These are phyloP conservation scores for Hymenoscyphus infarciens DNA, from an alignment of 2,329 filamentous ascomycete species.

Conservation along the genomic window DNA sequence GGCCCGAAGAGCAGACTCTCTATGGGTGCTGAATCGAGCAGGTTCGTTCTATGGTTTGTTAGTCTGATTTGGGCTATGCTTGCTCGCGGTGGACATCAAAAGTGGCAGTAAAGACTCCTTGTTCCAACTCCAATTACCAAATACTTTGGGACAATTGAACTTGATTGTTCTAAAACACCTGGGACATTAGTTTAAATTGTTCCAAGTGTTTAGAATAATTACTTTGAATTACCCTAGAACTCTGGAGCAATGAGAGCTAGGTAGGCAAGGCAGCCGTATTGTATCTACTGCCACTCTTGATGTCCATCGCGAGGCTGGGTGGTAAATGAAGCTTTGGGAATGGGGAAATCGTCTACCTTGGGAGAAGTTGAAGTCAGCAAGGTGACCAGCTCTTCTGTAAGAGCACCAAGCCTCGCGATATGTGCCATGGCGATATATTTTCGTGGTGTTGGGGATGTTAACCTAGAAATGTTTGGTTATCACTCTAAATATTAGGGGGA, in stretches of 20 bases:
- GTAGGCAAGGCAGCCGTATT: too few species aligned
- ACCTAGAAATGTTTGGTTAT: neutral
- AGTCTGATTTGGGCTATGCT: neutral
- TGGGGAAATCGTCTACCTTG: slow-evolving; percentile 43
- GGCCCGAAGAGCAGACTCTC: slow-evolving; percentile 48
- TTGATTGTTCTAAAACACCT: too few species aligned
- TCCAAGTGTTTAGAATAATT: too few species aligned
- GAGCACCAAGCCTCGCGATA: slow-evolving; percentile 57
- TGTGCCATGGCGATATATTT: slow-evolving; percentile 59
- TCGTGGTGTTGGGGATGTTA: neutral
- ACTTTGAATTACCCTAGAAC: too few species aligned
- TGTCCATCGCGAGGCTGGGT: too few species aligned
- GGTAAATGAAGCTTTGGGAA: neutral
- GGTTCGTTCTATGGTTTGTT: slow-evolving; percentile 29
- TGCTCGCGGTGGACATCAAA: too few species aligned
- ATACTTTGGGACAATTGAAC: too few species aligned
- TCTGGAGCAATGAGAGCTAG: too few species aligned
- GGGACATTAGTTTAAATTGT: too few species aligned
- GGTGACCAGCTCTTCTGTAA: slow-evolving; percentile 69
- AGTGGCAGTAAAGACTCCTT: too few species aligned
- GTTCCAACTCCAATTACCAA: too few species aligned
- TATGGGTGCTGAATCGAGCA: slow-evolving; percentile 41
- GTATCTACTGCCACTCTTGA: too few species aligned
- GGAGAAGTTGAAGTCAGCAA: slow-evolving; percentile 54
- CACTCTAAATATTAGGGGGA: neutral